Percentiles rank a stretch among this genome's conserved stretches.
phyloP scores from a whole-genome alignment of 345 rosid genomes.

The Noccaea caerulescens region DNA sequence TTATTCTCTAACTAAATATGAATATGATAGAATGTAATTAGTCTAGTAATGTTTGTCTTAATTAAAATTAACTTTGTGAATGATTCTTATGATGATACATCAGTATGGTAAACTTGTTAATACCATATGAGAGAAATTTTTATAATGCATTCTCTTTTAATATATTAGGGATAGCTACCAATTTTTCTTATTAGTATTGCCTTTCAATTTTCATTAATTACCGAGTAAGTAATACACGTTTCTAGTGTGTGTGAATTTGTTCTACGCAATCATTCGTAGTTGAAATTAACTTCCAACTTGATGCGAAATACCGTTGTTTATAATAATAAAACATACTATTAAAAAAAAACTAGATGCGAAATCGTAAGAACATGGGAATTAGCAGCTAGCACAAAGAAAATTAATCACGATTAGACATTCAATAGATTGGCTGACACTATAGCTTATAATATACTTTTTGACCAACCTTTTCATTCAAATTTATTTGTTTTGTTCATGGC shows the following conservation, averaged over 20 bases:
- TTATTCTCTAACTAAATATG: too few species aligned
- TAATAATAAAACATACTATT: too few species aligned
- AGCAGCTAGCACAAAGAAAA: constrained; percentile 2
- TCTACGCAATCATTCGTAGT: not conserved
- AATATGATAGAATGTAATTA: too few species aligned
- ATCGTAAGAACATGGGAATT: not conserved
- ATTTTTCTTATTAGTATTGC: too few species aligned
- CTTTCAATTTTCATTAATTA: too few species aligned
- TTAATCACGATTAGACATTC: constrained; percentile 8
- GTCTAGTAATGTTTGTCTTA: too few species aligned
- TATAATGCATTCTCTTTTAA: too few species aligned
- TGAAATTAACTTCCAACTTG: constrained; percentile 19
- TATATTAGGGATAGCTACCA: too few species aligned
- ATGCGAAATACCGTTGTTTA: not conserved
- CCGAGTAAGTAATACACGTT: not conserved
- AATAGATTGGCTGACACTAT: constrained; percentile 2
- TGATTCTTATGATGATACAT: too few species aligned
- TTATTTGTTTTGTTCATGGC: constrained; percentile 15
- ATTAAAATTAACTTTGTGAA: too few species aligned
- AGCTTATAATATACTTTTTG: not conserved
- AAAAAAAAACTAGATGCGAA: not conserved
- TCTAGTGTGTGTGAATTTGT: not conserved
- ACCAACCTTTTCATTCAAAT: constrained; percentile 1
- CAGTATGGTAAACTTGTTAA: too few species aligned
- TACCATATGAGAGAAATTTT: too few species aligned